Conservation (phyloP, 768 basidiomycete genomes). For the Tricholoma hemisulphureum region DNA sequence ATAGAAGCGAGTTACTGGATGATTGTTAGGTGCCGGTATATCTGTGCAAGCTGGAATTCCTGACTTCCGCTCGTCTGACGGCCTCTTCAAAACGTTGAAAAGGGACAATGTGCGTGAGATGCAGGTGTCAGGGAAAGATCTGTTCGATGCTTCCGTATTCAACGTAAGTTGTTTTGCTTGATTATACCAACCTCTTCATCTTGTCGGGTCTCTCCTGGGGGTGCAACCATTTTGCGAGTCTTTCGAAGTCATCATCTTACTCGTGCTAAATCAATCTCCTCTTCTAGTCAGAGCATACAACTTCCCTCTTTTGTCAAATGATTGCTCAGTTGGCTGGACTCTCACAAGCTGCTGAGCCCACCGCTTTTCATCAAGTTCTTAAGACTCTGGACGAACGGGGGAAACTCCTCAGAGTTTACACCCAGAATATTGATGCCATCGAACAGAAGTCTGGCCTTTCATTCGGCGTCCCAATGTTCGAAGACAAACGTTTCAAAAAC, state of each 20-base stretch:
- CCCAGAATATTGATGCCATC: constrained; percentile 91
- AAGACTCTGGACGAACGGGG: constrained; percentile 73
- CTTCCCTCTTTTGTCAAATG: constrained; percentile 83
- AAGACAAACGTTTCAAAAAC: constrained; percentile 53
- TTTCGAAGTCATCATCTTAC: neutral
- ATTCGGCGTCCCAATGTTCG: constrained; percentile 77
- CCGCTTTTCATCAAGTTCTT: constrained; percentile 76
- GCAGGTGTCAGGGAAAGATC: constrained; percentile 75
- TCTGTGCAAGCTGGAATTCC: constrained; percentile 87
- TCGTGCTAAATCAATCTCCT: neutral
- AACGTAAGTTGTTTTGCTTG: constrained; percentile 51
- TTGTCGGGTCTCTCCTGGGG: neutral
- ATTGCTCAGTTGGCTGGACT: constrained; percentile 78
- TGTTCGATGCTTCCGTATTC: constrained; percentile 90
- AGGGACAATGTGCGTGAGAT: constrained; percentile 73
- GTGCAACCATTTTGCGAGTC: neutral
- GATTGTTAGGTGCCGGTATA: constrained; percentile 73
- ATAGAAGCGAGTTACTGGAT: neutral
- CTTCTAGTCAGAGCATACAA: constrained; percentile 68
- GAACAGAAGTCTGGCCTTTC: constrained; percentile 85
- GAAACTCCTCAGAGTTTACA: constrained; percentile 81
- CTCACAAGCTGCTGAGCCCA: constrained; percentile 71
- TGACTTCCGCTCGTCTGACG: constrained; percentile 81
- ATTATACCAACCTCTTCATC: neutral
- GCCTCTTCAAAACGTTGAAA: constrained; percentile 76